These are phyloP conservation scores for Phylloporus sp. DNA, from an alignment of 768 basidiomycete species.

Conservation along the genomic window DNA sequence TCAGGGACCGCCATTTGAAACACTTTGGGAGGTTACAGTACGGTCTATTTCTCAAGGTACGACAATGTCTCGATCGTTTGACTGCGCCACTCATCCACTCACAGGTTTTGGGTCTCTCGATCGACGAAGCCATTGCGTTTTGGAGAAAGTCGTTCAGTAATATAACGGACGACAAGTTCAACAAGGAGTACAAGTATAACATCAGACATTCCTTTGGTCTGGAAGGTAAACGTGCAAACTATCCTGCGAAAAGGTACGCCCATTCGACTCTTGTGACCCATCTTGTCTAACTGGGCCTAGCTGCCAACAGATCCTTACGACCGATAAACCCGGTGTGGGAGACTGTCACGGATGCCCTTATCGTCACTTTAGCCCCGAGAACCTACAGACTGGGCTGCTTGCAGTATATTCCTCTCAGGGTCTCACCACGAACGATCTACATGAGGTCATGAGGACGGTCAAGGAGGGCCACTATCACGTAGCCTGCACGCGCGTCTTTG, in stretches of 20 bases:
- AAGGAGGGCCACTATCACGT: slow-evolving; percentile 85
- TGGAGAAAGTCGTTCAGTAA: slow-evolving; percentile 84
- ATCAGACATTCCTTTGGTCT: slow-evolving; percentile 93
- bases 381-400: slow-evolving; percentile 71
- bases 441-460: slow-evolving; percentile 77
- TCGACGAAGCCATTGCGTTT: slow-evolving; percentile 91
- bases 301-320: slow-evolving; percentile 82
- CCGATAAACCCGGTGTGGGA: slow-evolving; percentile 57
- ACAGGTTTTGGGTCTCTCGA: slow-evolving; percentile 85
- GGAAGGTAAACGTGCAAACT: slow-evolving; percentile 93
- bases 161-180: slow-evolving; percentile 91
- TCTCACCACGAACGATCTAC: slow-evolving; percentile 61
- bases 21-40: slow-evolving; percentile 91
- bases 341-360: slow-evolving; percentile 91
- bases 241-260: slow-evolving; percentile 80
- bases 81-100: not conserved
- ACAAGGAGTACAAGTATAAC: slow-evolving; percentile 97
- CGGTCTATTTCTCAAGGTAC: slow-evolving; percentile 90
- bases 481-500: slow-evolving; percentile 95
- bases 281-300: too few relatives aligned
- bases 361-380: slow-evolving; percentile 80
- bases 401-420: slow-evolving; percentile 62
- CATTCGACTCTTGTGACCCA: not conserved
- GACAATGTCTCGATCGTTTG: slow-evolving; percentile 1
- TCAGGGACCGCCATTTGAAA: slow-evolving; percentile 79